These are phyloP conservation scores for Tremellales sp. DNA, from an alignment of 1,284 basidiomycete genomes.

Conservation along the genomic window DNA sequence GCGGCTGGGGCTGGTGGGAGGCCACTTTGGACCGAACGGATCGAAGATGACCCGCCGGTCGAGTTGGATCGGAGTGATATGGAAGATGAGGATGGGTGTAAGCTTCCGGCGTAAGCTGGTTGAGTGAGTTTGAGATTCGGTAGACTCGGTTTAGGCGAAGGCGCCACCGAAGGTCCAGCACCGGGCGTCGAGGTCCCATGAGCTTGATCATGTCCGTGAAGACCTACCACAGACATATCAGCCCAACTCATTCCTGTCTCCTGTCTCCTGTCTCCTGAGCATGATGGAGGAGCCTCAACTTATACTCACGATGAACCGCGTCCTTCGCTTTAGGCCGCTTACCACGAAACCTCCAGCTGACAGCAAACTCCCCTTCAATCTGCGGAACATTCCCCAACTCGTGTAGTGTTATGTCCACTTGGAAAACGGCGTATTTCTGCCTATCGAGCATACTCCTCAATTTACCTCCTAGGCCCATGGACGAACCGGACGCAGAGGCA, in stretches of 20 bases:
- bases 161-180: too few relatives aligned
- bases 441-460: slow-evolving; percentile 32
- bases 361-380: slow-evolving; percentile 34
- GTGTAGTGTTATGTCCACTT: slow-evolving; percentile 31
- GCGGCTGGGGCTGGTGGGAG: background rate
- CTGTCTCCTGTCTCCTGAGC: too few relatives aligned
- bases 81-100: slow-evolving; percentile 16
- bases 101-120: slow-evolving; percentile 3
- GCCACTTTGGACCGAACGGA: background rate
- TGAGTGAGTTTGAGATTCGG: slow-evolving; percentile 22
- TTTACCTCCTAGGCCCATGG: background rate
- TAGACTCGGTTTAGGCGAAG: slow-evolving; percentile 18
- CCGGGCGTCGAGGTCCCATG: too few relatives aligned
- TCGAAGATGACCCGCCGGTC: slow-evolving; percentile 9
- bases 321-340: slow-evolving; percentile 24
- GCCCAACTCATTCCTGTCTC: too few relatives aligned
- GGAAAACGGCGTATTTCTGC: slow-evolving; percentile 28
- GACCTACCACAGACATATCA: too few relatives aligned
- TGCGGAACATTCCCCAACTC: slow-evolving; percentile 43
- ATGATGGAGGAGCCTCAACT: too few relatives aligned
- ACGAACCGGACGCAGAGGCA: background rate
- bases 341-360: slow-evolving; percentile 40
- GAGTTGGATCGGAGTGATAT: slow-evolving; percentile 14
- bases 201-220: too few relatives aligned
- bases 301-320: background rate